Evolutionary conservation across 306 rosid species (phyloP), one percentile per base, ranked within the genome.

Genomic region (Ochetophila trinervis): DNA sequence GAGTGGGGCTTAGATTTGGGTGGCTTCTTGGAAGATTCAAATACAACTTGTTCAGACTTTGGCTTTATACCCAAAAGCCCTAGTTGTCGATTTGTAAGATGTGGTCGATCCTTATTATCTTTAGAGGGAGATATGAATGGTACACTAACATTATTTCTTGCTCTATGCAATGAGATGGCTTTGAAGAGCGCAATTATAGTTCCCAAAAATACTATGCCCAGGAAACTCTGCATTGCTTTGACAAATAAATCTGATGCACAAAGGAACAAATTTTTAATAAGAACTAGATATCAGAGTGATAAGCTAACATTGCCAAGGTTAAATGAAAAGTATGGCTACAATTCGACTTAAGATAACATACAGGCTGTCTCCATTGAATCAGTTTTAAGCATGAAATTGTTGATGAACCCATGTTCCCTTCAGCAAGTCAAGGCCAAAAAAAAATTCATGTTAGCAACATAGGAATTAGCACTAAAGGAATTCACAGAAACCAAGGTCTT

Each of bases 31-130:
- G 65, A 34, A 6, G 90, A 78, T 15, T 87, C 88, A 9, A 86
- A 68, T 52, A 65, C 67, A 44, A 69, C 74, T 51, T 60, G 64
- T 54, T 82, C 88, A 68, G 66, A 83, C 79, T 83, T 89, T 12
- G 81, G 83, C 83, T 87, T 93, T 63, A 79, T 77, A 53, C 98
- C 97, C 74, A 89, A 63, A 73, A 93, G 86, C 66, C 78, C 96
- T 27, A 89, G 71, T 73, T 93, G 98, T 54, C 78, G 87, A 35
- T 81, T 84, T 13, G 96, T 82, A 51, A 89, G 91, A 53, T n/a
- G 48, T 61, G 69, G 53, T 53, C 76, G 86, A 63, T 75, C 84
- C 65, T 72, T 84, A 53, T 57, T 63, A 72, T 68, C 86, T 53
- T 79, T 79, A 23, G 81, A 71, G 62, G 78, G 40, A 50, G 85